These are phyloP conservation scores for Chrysanthemum lavandulifolium DNA, from an alignment of 129 eudicot genomes.

Conservation along the genomic window DNA sequence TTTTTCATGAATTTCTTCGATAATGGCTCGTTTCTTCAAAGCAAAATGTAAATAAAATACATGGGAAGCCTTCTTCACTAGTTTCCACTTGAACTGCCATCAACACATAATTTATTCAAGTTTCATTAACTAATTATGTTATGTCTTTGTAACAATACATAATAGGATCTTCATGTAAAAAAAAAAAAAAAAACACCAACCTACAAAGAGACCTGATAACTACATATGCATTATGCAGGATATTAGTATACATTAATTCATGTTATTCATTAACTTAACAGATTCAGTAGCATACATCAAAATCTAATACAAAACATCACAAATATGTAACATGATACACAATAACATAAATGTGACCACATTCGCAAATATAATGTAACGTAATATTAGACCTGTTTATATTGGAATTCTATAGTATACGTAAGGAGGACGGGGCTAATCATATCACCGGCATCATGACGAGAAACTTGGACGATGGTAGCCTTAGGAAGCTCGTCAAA, in stretches of 20 bases:
- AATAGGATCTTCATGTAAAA: too few species aligned
- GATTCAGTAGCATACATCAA: too few species aligned
- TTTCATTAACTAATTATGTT: too few species aligned
- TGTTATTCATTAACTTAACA: too few species aligned
- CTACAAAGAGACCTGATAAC: too few species aligned
- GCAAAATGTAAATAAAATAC: constrained; percentile 90
- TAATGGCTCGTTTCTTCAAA: constrained; percentile 76
- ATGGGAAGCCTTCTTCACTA: constrained; percentile 93
- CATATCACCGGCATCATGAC: constrained; percentile 81
- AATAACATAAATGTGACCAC: not conserved
- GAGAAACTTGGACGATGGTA: constrained; percentile 70
- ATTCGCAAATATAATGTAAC: not conserved
- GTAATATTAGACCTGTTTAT: constrained; percentile 57
- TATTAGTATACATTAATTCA: too few species aligned
- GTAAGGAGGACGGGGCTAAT: constrained; percentile 75
- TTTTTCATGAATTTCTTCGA: constrained; percentile 97
- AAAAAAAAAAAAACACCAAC: too few species aligned
- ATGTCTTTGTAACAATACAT: too few species aligned
- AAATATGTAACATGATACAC: too few species aligned
- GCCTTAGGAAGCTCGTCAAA: constrained; percentile 90
- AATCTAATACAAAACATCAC: too few species aligned
- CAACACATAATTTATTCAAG: not conserved
- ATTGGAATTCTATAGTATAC: constrained; percentile 78
- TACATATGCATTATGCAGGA: too few species aligned
- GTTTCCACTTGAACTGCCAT: constrained; percentile 87